phyloP scores from a whole-genome alignment of 2,329 filamentous ascomycete species.

The Aspergillus fumigatiaffinis region DNA sequence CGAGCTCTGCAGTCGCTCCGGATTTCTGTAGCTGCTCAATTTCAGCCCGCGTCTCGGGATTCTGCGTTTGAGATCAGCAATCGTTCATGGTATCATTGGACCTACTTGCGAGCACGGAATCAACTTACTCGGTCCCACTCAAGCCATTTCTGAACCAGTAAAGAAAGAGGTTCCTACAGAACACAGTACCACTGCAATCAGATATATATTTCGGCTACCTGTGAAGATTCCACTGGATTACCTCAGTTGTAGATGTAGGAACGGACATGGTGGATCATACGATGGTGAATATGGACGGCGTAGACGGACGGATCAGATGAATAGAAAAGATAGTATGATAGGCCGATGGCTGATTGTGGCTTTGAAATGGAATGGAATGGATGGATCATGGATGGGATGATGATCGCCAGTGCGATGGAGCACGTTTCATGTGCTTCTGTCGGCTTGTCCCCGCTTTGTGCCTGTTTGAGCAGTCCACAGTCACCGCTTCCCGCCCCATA shows the following conservation, averaged over 20 bases:
- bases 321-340: not conserved
- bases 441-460: slow-evolving; percentile 5
- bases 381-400: slow-evolving; percentile 4
- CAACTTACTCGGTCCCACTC: slow-evolving; percentile 48
- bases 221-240: not conserved
- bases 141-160: slow-evolving; percentile 55
- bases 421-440: slow-evolving; percentile 4
- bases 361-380: slow-evolving; percentile 3
- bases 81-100: not conserved
- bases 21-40: slow-evolving; percentile 50
- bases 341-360: not conserved
- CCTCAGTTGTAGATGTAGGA: slow-evolving; percentile 12
- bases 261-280: slow-evolving; percentile 25
- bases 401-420: slow-evolving; percentile 2
- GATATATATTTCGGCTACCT: not conserved
- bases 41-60: slow-evolving; percentile 51
- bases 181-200: not conserved
- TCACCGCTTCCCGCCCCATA: not conserved
- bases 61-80: slow-evolving; percentile 28
- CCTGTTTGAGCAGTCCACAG: slow-evolving; percentile 1
- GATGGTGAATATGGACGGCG: slow-evolving; percentile 5
- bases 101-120: not conserved
- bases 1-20: slow-evolving; percentile 46
- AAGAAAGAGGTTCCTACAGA: slow-evolving; percentile 30
- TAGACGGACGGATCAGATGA: not conserved